These are phyloP conservation scores for Actinomortierella ambigua DNA, from an alignment of 371 early-diverging fungal species.

Conservation along the genomic window DNA sequence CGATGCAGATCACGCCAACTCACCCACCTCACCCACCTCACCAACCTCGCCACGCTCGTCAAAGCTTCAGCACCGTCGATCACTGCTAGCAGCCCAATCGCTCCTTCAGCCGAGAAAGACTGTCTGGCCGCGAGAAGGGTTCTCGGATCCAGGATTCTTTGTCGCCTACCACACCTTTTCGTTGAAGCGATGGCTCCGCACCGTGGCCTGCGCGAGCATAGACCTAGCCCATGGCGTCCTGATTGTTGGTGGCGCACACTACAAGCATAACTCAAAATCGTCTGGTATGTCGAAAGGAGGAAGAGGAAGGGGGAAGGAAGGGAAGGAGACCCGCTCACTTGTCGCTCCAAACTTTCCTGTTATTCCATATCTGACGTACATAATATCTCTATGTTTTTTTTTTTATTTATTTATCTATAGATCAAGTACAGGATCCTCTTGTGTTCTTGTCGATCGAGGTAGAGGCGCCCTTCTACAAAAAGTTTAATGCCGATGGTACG, in stretches of 20 bases:
- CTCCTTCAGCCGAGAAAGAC: constrained; percentile 17
- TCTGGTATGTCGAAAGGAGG: constrained; percentile 27
- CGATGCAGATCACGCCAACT: neutral
- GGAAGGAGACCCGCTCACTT: constrained; percentile 11
- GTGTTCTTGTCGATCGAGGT: constrained; percentile 21
- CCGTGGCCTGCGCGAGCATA: constrained; percentile 44
- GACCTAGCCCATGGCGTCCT: constrained; percentile 36
- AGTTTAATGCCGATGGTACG: constrained; percentile 11
- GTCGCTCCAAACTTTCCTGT: too few relatives aligned
- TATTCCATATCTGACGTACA: too few relatives aligned
- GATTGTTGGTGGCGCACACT: constrained; percentile 45
- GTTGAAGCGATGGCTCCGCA: constrained; percentile 42
- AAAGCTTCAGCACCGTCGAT: constrained; percentile 20
- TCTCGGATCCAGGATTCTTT: constrained; percentile 49
- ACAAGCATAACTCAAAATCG: constrained; percentile 4
- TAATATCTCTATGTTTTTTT: neutral
- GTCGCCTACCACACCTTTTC: constrained; percentile 45
- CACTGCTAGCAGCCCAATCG: constrained; percentile 26
- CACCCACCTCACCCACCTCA: constrained; percentile 13
- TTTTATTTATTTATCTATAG: constrained; percentile 1
- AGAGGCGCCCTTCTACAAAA: constrained; percentile 22
- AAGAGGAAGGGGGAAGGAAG: constrained; percentile 15
- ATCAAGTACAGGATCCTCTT: neutral
- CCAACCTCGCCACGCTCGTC: constrained; percentile 8
- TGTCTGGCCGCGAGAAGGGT: constrained; percentile 36